Conservation (phyloP, 768 basidiomycete species). For the Scleroderma citrinum region DNA sequence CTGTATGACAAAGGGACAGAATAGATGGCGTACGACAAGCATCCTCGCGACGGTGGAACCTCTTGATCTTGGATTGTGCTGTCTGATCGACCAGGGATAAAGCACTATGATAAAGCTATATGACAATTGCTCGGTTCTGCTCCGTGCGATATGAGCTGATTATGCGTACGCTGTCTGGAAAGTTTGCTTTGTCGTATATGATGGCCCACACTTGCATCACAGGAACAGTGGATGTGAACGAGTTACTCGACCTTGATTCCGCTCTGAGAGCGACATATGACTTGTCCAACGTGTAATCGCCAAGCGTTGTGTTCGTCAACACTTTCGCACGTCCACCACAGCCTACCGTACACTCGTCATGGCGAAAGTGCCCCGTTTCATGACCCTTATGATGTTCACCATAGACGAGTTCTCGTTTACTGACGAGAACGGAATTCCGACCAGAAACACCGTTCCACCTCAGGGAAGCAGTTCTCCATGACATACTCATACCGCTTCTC, state of each 20-base stretch:
- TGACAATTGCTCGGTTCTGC: background rate
- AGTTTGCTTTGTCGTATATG: slow-evolving; percentile 29
- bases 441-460: slow-evolving; percentile 37
- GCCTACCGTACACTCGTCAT: background rate
- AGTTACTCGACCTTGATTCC: slow-evolving; percentile 5
- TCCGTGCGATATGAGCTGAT: background rate
- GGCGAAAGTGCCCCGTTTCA: slow-evolving; percentile 34
- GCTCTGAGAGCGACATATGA: background rate
- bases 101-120: slow-evolving; percentile 57
- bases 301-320: background rate
- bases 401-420: slow-evolving; percentile 72
- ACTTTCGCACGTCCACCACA: slow-evolving; percentile 11
- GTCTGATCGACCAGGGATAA: slow-evolving; percentile 53
- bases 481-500: background rate
- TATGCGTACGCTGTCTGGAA: slow-evolving; percentile 33
- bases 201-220: slow-evolving; percentile 39
- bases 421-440: slow-evolving; percentile 50
- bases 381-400: slow-evolving; percentile 86
- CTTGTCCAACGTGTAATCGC: background rate
- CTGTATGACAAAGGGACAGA: background rate
- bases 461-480: slow-evolving; percentile 38
- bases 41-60: slow-evolving; percentile 68
- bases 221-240: slow-evolving; percentile 6
- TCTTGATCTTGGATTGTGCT: slow-evolving; percentile 50
- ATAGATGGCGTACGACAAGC: slow-evolving; percentile 53